Evolutionary conservation across 2,329 filamentous ascomycete genomes (phyloP).

Genomic region (Penicillium fuscoglaucum): DNA sequence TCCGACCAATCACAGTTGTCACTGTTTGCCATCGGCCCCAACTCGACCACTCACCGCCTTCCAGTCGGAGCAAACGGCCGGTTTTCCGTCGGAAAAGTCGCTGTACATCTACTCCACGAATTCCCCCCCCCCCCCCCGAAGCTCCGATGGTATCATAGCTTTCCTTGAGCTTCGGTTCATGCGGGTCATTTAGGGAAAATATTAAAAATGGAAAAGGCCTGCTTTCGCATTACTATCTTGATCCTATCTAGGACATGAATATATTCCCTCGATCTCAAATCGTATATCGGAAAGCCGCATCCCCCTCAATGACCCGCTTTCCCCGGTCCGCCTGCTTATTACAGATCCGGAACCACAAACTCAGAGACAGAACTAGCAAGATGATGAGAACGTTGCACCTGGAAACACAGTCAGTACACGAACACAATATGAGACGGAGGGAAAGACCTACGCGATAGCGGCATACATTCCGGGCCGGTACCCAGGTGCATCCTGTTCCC

Average conservation of each 20-base stretch:
- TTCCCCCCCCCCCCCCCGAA: neutral
- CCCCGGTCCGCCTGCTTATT: conserved; percentile 39
- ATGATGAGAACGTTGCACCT: conserved; percentile 40
- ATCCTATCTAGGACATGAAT: neutral
- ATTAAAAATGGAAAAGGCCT: neutral
- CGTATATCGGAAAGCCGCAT: conserved; percentile 42
- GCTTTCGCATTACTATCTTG: neutral
- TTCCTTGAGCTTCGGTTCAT: neutral
- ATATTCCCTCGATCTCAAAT: conserved; percentile 13
- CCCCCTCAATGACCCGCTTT: conserved; percentile 37
- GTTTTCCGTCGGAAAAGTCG: conserved; percentile 24
- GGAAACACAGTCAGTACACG: conserved; percentile 7
- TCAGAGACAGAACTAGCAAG: conserved; percentile 30
- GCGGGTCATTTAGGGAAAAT: neutral
- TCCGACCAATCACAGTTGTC: neutral
- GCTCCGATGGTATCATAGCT: neutral
- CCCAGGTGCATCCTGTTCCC: conserved; percentile 41
- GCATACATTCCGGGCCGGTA: conserved; percentile 40
- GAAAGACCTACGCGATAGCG: conserved; percentile 31
- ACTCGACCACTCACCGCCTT: neutral
- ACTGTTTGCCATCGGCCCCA: neutral
- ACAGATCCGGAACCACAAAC: conserved; percentile 34
- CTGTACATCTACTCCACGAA: conserved; percentile 2
- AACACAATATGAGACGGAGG: neutral
- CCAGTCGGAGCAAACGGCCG: neutral